A percentile compares a stretch with the other conserved stretches of the same genome.
phyloP scores from a whole-genome alignment of 2,329 filamentous ascomycete genomes.

The Rutstroemia sp. region DNA sequence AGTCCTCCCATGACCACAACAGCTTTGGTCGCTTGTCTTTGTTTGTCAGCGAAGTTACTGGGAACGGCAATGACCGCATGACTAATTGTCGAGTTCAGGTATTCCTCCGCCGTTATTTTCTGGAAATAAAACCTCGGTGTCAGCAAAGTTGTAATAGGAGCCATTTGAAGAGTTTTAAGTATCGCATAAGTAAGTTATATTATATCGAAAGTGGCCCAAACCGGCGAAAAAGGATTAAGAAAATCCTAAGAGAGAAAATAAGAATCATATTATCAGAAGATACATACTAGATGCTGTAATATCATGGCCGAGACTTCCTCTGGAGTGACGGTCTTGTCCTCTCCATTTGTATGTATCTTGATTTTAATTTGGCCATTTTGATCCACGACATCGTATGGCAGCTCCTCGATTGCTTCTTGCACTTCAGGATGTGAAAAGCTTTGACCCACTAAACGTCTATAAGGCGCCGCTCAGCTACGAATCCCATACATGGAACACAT shows the following conservation, averaged over 20 bases:
- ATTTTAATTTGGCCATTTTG: constrained; percentile 88
- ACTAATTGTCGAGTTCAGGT: constrained; percentile 74
- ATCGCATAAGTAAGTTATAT: constrained; percentile 49
- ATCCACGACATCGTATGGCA: constrained; percentile 89
- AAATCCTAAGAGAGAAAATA: no score
- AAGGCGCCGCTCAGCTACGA: neutral
- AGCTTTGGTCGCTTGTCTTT: constrained; percentile 95
- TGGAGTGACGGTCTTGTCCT: constrained; percentile 66
- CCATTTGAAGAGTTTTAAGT: constrained; percentile 34
- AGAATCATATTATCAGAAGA: no score
- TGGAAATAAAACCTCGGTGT: no score
- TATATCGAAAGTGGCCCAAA: no score
- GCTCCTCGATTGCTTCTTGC: constrained; percentile 93
- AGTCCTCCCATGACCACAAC: constrained; percentile 87
- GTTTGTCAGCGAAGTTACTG: constrained; percentile 98
- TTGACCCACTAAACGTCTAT: constrained; percentile 74
- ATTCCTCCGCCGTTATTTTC: constrained; percentile 75
- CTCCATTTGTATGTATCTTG: constrained; percentile 43
- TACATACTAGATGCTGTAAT: no score
- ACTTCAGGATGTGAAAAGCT: constrained; percentile 81
- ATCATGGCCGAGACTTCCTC: constrained; percentile 79
- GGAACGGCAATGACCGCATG: constrained; percentile 91
- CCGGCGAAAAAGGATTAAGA: no score
- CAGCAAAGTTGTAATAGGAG: no score
- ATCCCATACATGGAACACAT: neutral